Evolutionary conservation across 148 eudicot species (phyloP).

Genomic region (Amaranthus palmeri): DNA sequence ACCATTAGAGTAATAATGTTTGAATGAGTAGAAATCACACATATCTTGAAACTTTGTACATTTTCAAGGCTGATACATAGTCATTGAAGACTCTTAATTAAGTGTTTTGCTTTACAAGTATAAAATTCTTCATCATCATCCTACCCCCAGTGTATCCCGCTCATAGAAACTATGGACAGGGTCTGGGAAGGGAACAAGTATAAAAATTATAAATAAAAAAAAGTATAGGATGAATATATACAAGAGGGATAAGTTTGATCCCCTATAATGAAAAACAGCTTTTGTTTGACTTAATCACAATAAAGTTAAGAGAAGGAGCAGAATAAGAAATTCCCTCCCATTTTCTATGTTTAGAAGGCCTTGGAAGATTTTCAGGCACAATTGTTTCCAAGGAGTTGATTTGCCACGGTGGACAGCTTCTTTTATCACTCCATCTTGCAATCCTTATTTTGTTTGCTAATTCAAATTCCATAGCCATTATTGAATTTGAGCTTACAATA

Average conservation of each 20-base stretch:
- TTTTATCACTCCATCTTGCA: conserved; percentile 68
- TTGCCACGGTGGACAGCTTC: conserved; percentile 61
- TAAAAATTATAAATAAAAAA: too few species aligned
- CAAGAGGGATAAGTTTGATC: too few species aligned
- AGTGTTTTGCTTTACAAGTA: neutral
- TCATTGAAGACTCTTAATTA: too few species aligned
- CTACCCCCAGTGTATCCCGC: too few species aligned
- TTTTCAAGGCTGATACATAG: too few species aligned
- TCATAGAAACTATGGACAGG: too few species aligned
- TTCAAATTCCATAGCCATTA: conserved; percentile 20
- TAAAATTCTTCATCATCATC: too few species aligned
- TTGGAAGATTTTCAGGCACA: conserved; percentile 84
- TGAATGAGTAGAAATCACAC: too few species aligned
- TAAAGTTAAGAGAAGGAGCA: conserved; percentile 12
- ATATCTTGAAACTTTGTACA: too few species aligned
- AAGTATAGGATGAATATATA: too few species aligned
- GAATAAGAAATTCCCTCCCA: conserved; percentile 49
- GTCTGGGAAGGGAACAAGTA: too few species aligned
- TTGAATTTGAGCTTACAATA: neutral
- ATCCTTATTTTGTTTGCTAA: neutral
- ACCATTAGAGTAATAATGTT: too few species aligned
- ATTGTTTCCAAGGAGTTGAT: conserved; percentile 68
- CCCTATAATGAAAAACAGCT: conserved; percentile 30
- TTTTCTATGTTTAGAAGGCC: conserved; percentile 55
- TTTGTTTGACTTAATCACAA: conserved; percentile 2